These are phyloP conservation scores for Ceriops decandra DNA, from an alignment of 345 rosid genomes.

Conservation along the genomic window DNA sequence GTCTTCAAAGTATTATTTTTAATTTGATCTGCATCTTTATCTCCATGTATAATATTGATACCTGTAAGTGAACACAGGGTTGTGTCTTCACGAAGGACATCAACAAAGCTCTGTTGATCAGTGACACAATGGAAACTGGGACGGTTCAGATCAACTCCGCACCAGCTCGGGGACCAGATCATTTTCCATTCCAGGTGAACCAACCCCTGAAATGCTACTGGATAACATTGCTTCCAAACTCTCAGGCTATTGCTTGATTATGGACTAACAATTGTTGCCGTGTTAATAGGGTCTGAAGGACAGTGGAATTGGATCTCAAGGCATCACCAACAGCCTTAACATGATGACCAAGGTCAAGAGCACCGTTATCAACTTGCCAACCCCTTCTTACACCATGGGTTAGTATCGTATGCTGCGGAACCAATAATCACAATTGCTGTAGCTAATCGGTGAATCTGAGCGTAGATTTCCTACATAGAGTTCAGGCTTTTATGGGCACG, in stretches of 20 bases:
- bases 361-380: constrained; percentile 86
- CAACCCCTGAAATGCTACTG: not conserved
- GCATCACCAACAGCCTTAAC: constrained; percentile 90
- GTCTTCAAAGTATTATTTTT: not conserved
- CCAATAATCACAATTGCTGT: not conserved
- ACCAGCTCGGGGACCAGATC: constrained; percentile 99
- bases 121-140: constrained; percentile 99
- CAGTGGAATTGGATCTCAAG: constrained; percentile 98
- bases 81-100: constrained; percentile 92
- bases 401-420: constrained; percentile 17
- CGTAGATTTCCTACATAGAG: not conserved
- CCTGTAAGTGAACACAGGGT: constrained; percentile 44
- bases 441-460: not conserved
- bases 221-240: not conserved
- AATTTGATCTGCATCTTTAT: not conserved
- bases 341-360: constrained; percentile 93
- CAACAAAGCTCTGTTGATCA: constrained; percentile 79
- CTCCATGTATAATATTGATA: not conserved
- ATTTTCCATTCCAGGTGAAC: constrained; percentile 94
- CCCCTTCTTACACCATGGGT: constrained; percentile 94
- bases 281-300: constrained; percentile 79
- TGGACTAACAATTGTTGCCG: not conserved
- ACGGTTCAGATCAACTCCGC: constrained; percentile 98
- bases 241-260: not conserved
- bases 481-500: not conserved